phyloP scores from a whole-genome alignment of 179 eudicot species.

The Gypsophila paniculata region DNA sequence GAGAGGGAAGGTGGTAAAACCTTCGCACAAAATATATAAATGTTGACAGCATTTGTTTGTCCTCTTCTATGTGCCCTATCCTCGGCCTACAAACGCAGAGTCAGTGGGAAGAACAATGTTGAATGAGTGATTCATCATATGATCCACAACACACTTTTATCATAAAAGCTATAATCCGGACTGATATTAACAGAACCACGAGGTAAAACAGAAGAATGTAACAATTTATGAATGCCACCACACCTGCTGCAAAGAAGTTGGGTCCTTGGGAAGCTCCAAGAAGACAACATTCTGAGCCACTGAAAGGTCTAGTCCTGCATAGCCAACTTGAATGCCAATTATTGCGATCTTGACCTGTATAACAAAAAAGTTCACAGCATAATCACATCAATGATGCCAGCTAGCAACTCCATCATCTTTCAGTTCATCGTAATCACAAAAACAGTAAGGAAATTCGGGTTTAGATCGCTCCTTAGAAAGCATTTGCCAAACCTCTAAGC shows the following conservation, averaged over 20 bases:
- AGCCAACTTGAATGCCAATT: conserved; percentile 79
- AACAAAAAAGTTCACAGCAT: background rate
- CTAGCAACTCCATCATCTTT: background rate
- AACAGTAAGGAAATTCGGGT: background rate
- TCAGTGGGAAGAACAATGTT: conserved; percentile 11
- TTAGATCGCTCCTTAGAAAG: background rate
- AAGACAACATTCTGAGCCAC: conserved; percentile 83
- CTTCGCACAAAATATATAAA: conserved; percentile 93
- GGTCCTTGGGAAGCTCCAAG: conserved; percentile 76
- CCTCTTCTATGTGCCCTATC: conserved; percentile 96
- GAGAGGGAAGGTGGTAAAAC: conserved; percentile 31
- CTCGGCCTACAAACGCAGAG: conserved; percentile 67
- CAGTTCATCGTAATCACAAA: background rate
- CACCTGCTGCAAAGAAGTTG: conserved; percentile 74
- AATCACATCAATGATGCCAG: conserved; percentile 1
- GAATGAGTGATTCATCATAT: conserved; percentile 17
- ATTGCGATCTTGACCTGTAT: conserved; percentile 85
- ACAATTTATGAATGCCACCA: conserved; percentile 6
- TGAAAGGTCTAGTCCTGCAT: conserved; percentile 80
- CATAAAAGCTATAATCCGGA: background rate
- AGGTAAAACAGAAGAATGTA: background rate
- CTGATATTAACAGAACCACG: background rate
- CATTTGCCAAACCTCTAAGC: background rate
- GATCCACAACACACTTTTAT: conserved; percentile 11
- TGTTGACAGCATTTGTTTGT: conserved; percentile 81